Conservation (phyloP, 768 basidiomycete species). For the Rhizopogon roseolus region DNA sequence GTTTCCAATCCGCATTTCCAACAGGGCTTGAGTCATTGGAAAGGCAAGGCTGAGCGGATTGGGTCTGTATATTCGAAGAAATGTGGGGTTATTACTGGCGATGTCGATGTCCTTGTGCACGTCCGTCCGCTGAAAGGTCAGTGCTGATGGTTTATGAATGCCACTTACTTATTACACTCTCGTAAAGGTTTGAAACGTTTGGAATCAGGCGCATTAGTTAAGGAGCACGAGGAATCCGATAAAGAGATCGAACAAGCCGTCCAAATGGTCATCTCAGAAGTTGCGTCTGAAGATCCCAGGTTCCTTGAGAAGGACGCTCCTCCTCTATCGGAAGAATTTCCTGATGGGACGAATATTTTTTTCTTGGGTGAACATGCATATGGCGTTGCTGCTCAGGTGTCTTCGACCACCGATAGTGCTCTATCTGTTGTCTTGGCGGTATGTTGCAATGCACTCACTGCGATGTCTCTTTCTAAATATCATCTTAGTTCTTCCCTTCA, state of each 20-base stretch:
- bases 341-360: conserved; percentile 86
- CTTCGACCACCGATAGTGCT: conserved; percentile 58
- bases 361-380: conserved; percentile 95
- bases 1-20: conserved; percentile 70
- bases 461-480: conserved; percentile 1
- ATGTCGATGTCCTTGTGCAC: conserved; percentile 77
- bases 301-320: conserved; percentile 79
- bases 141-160: conserved; percentile 7
- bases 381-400: conserved; percentile 92
- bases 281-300: conserved; percentile 86
- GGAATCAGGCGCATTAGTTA: conserved; percentile 87
- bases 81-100: conserved; percentile 80
- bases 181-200: conserved; percentile 78
- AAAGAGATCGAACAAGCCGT: conserved; percentile 84
- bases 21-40: conserved; percentile 71
- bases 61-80: conserved; percentile 87
- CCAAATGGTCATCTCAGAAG: conserved; percentile 78
- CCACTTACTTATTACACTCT: neutral
- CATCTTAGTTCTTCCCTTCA: conserved; percentile 74
- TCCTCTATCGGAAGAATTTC: conserved; percentile 84
- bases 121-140: conserved; percentile 88
- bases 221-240: conserved; percentile 83
- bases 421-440: conserved; percentile 89
- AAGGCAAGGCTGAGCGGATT: conserved; percentile 73
- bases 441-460: conserved; percentile 12